phyloP scores from a whole-genome alignment of 768 basidiomycete species.

The Pleurotus platypus region DNA sequence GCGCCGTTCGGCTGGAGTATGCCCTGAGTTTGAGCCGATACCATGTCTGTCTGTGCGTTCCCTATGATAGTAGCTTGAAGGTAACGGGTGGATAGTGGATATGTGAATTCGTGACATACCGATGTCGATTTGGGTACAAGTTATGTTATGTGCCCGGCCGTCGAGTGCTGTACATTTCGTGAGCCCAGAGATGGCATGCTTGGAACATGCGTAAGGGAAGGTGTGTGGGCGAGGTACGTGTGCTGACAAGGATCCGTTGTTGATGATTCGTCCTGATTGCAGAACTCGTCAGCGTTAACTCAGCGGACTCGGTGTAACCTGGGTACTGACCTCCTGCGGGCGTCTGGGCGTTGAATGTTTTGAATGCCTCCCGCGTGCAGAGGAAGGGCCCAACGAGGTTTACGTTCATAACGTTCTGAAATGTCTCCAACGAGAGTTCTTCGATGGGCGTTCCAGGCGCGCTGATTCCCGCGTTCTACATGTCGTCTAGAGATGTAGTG shows the following conservation, averaged over 20 bases:
- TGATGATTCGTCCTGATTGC: slow-evolving; percentile 66
- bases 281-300: background rate
- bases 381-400: slow-evolving; percentile 75
- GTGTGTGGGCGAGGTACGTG: slow-evolving; percentile 65
- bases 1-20: slow-evolving; percentile 69
- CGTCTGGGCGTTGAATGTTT: slow-evolving; percentile 65
- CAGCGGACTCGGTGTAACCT: background rate
- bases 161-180: slow-evolving; percentile 78
- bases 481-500: background rate
- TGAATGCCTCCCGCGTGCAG: slow-evolving; percentile 74
- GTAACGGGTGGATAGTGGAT: background rate
- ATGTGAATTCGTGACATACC: slow-evolving; percentile 35
- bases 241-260: slow-evolving; percentile 80
- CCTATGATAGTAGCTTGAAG: slow-evolving; percentile 31
- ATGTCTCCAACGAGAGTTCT: slow-evolving; percentile 54
- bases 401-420: slow-evolving; percentile 62
- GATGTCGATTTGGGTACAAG: slow-evolving; percentile 81
- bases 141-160: slow-evolving; percentile 68
- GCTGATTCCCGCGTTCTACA: slow-evolving; percentile 72
- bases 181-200: slow-evolving; percentile 76
- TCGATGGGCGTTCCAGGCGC: slow-evolving; percentile 51
- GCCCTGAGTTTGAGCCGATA: slow-evolving; percentile 40
- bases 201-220: slow-evolving; percentile 69
- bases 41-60: slow-evolving; percentile 69
- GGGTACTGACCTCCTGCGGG: slow-evolving; percentile 58